Evolutionary conservation across 2,329 filamentous ascomycete genomes (phyloP), one percentile per base, ranked within the genome.

Genomic region (Neofusicoccum sp.): DNA sequence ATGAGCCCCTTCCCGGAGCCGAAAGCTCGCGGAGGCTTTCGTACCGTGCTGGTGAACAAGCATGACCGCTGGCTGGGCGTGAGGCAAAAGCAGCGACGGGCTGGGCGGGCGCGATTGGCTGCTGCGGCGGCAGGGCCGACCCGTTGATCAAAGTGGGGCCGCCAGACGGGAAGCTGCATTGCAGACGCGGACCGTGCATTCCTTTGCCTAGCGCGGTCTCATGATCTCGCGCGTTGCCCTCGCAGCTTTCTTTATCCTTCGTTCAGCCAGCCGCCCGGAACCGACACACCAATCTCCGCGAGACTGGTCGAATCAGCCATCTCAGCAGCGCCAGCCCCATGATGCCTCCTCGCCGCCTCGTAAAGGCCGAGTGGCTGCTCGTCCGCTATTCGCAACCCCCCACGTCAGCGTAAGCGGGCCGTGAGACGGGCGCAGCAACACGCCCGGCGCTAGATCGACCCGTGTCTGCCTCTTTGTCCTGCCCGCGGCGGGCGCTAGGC

Each of bases 121-220:
- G 1, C 7, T 34, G 28, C 3, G 24, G 11, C 34, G 34, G 49
- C 49, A 40, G 49, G 49, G 49, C 51, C 51, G 51, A 31, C 26
- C 51, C 51, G 51, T 28, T 51, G 26, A 26, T 31, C 24, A 56
- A 20, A 16, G 51, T 43, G 51, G 51, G 51, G 51, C 49, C 49
- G 34, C 28, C 28, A n/a, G 12, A n/a, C 51, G 51, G 51, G 51
- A 56, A 56, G 38, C n/a, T 56, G 51, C 49, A 54, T 40, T 9
- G 1, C 28, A 12, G 44, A 26, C 11, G 44, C 44, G n/a, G 12
- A n/a, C 49, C 49, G 31, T 43, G 36, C 28, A 33, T 31, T 56
- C 51, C 38, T 33, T 33, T 30, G 16, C 20, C 14, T 33, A 43
- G 26, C 49, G 26, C 26, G 34, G 49, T 54, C 49, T 41, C 49